A percentile compares a stretch with the other conserved stretches of the same genome.
These are phyloP conservation scores for Cyamopsis tetragonoloba DNA, from an alignment of 306 rosid genomes.

Conservation along the genomic window DNA sequence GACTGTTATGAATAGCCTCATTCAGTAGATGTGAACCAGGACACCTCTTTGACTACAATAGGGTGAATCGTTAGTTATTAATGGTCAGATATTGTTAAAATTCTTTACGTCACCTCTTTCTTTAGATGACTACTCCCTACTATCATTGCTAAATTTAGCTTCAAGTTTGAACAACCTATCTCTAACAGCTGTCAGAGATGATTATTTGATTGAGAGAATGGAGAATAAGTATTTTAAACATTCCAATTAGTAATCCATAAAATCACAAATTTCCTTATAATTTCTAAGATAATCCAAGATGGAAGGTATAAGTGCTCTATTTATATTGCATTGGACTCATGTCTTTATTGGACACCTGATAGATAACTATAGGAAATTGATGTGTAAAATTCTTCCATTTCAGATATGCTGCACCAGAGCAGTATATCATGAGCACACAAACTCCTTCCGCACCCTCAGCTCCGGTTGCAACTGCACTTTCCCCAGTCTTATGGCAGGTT, in stretches of 20 bases:
- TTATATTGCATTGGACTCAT: not conserved
- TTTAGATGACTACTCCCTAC: not conserved
- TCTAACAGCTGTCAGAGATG: not conserved
- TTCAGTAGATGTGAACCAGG: not conserved
- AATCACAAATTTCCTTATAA: not conserved
- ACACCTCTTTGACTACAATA: not conserved
- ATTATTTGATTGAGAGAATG: not conserved
- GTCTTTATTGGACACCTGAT: not conserved
- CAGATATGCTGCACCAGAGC: conserved; percentile 98
- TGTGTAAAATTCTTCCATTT: conserved; percentile 18
- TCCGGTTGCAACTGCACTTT: conserved; percentile 92
- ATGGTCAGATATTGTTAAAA: not conserved
- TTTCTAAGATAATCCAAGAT: not conserved
- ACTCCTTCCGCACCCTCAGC: conserved; percentile 98
- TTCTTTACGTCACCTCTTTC: not conserved
- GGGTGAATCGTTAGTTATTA: not conserved
- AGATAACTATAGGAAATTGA: not conserved
- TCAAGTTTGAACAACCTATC: not conserved
- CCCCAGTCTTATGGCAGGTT: conserved; percentile 99
- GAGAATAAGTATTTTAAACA: not conserved
- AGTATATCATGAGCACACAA: conserved; percentile 98
- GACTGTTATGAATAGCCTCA: not conserved
- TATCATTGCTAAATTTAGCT: not conserved
- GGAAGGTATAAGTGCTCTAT: not conserved
- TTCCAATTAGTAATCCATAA: not conserved